Conservation (phyloP, 345 rosid genomes). For the Orychophragmus violaceus region DNA sequence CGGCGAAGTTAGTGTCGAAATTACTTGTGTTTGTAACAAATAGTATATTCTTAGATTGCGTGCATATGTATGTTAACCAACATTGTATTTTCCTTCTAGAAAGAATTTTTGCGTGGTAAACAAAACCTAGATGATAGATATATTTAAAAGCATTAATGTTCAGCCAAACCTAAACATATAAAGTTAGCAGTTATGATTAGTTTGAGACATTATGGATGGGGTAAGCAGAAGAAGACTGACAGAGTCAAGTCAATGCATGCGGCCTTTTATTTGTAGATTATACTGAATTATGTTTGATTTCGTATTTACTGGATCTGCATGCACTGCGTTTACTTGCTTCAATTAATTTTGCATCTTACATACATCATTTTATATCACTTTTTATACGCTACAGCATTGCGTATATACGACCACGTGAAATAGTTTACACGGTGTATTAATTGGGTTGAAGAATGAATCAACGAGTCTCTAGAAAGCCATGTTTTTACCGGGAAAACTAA, state of each 20-base stretch:
- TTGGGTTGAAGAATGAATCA: slow-evolving; percentile 17
- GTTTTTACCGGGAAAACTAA: not conserved
- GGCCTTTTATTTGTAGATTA: not conserved
- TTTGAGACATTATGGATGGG: not conserved
- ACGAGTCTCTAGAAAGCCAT: slow-evolving; percentile 13
- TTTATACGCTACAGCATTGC: too few species aligned
- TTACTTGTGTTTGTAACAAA: not conserved
- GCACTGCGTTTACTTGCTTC: slow-evolving; percentile 8
- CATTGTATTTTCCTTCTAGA: not conserved
- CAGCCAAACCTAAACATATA: not conserved
- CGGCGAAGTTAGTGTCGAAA: not conserved
- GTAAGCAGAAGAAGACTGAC: slow-evolving; percentile 5
- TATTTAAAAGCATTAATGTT: not conserved
- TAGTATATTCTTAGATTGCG: not conserved
- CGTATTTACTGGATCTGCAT: not conserved
- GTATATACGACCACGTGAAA: not conserved
- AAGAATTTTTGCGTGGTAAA: not conserved
- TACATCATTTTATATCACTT: not conserved
- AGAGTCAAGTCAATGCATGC: slow-evolving; percentile 23
- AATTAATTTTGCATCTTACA: not conserved
- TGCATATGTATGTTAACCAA: not conserved
- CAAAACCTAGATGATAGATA: not conserved
- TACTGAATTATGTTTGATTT: too few species aligned
- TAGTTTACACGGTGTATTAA: not conserved
- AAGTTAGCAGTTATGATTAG: not conserved